Evolutionary conservation across 78 protist species (phyloP).

Genomic region (Chrysochromulina parva): DNA sequence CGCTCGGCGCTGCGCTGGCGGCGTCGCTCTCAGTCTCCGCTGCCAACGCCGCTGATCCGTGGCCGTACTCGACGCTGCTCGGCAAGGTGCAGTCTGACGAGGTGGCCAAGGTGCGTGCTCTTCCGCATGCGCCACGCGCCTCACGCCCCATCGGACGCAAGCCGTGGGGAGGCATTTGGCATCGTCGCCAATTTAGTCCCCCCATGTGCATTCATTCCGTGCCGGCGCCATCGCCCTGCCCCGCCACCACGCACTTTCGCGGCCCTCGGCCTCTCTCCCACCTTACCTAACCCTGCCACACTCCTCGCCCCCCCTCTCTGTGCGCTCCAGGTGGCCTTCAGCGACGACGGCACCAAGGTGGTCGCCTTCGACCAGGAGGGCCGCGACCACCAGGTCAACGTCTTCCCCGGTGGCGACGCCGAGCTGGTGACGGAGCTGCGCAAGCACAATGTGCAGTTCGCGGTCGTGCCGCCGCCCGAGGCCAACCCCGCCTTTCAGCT

Average conservation of each 20-base stretch:
- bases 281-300: too few relatives aligned
- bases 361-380: not conserved
- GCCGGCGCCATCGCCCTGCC: too few relatives aligned
- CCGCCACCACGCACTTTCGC: too few relatives aligned
- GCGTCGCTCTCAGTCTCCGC: too few relatives aligned
- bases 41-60: not conserved
- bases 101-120: not conserved
- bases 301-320: too few relatives aligned
- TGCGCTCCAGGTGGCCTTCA: not conserved
- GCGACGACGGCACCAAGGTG: not conserved
- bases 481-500: not conserved
- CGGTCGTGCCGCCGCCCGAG: not conserved
- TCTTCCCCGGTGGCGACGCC: slow-evolving; percentile 5
- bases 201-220: too few relatives aligned
- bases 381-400: slow-evolving; percentile 1
- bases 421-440: not conserved
- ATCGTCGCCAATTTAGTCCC: too few relatives aligned
- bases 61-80: slow-evolving; percentile 20
- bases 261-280: too few relatives aligned
- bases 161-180: too few relatives aligned
- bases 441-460: slow-evolving; percentile 17
- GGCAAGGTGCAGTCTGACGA: not conserved
- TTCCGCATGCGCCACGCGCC: too few relatives aligned
- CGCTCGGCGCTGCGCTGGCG: too few relatives aligned
- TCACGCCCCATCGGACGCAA: too few relatives aligned